Conservation (phyloP, 768 basidiomycete species). For the Phylloporus scabripes region DNA sequence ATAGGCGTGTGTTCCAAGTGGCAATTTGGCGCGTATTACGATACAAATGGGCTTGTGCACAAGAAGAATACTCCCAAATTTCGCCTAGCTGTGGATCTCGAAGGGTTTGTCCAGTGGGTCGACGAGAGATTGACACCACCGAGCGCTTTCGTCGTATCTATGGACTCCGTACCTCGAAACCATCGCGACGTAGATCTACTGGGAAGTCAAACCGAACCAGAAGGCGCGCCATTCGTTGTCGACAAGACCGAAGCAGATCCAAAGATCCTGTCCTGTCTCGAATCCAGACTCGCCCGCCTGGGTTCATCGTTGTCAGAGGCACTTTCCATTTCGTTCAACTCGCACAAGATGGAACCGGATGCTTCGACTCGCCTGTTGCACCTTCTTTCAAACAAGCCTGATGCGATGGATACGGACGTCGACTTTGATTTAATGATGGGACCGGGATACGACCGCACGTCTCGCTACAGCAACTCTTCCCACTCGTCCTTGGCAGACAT, state of each 20-base stretch:
- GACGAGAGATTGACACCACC: conserved; percentile 22
- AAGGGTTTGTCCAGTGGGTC: conserved; percentile 38
- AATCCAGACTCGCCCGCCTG: conserved; percentile 13
- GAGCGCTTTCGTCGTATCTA: conserved; percentile 35
- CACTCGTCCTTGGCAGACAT: conserved; percentile 22
- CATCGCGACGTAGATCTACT: neutral
- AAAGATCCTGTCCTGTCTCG: conserved; percentile 19
- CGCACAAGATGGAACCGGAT: conserved; percentile 1
- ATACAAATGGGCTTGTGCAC: conserved; percentile 21
- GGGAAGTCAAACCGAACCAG: neutral
- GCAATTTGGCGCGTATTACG: conserved; percentile 49
- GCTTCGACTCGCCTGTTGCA: conserved; percentile 13
- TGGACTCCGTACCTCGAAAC: conserved; percentile 21
- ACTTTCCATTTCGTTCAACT: conserved; percentile 11
- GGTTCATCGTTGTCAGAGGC: conserved; percentile 3
- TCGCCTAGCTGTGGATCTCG: conserved; percentile 29
- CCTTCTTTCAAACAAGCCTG: conserved; percentile 13
- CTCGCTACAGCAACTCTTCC: conserved; percentile 13
- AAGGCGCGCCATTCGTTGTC: conserved; percentile 1
- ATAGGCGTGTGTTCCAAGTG: conserved; percentile 47
- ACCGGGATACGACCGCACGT: conserved; percentile 10
- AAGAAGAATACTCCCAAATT: neutral
- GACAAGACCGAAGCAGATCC: conserved; percentile 6
- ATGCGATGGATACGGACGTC: neutral
- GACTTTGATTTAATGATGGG: conserved; percentile 10